Base-by-base conservation (phyloP, 768 basidiomycete genomes). In the Russula emetica region DNA sequence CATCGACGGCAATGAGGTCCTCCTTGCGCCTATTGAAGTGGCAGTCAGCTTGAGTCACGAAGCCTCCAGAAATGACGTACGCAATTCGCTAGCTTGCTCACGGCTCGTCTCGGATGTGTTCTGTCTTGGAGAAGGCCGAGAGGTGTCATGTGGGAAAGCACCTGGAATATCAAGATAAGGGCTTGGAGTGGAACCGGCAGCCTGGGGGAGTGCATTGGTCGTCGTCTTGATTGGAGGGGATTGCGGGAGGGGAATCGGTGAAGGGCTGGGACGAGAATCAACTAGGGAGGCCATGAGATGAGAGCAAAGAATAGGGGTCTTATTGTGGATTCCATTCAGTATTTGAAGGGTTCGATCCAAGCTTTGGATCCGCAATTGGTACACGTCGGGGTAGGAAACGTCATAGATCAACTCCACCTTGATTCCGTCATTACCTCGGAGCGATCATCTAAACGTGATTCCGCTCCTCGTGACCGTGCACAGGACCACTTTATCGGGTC, bases 1-100 rank as follows among this genome's bases (percentile, higher is more conserved):
- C 20, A 69, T 66, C 22, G 78, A 77, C 2, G 78, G 78, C 49
- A 79, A 60, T 14, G 78, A 75, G 22, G 67, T 55, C 52, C 20
- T 6, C n/a, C 47, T 24, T 13, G 44, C 8, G 10, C 50, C 34
- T 13, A 34, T 63, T 64, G 18, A n/a, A 36, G 24, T 34, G 6
- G 20, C 26, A 24, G n/a, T 47, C 20, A 42, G 38, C 5, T 16
- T 2, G 36, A 47, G 7, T 38, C 34, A n/a, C 14, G 6, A n/a
- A 38, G 49, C 6, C 7, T 24, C 22, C 9, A 5, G 22, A 44
- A 38, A 36, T 20, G 58, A 53, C 47, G 47, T 45, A 65, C 64
- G 24, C 40, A 53, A 26, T 32, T 62, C 36, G 5, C 36, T 32
- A 14, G 63, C 22, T 16, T 24, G 40, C 2, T 36, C 26, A 8